Conservation (phyloP, 176 grass and related monocot genomes). For the Saccharum officinarum region DNA sequence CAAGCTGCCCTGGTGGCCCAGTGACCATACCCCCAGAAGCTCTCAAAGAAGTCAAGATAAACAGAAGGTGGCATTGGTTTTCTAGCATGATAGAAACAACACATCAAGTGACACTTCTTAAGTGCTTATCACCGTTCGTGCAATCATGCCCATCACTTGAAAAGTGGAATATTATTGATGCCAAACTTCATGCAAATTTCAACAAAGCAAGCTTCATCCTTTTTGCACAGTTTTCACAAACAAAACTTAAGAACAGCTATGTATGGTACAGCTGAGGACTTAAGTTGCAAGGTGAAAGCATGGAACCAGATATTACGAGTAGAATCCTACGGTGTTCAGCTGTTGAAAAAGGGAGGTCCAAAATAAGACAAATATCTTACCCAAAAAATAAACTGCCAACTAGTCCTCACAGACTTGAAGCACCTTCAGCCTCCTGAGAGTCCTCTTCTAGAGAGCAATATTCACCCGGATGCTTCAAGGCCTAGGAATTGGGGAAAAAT, state of each 20-base stretch:
- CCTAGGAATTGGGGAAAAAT: constrained; percentile 38
- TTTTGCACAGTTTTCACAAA: constrained; percentile 1
- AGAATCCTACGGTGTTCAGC: not conserved
- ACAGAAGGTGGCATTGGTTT: constrained; percentile 24
- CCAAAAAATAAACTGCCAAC: not conserved
- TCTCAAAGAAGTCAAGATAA: constrained; percentile 38
- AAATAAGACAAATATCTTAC: constrained; percentile 24
- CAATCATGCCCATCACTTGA: not conserved
- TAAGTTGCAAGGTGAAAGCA: constrained; percentile 6
- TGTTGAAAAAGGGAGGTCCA: not conserved
- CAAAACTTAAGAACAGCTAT: not conserved
- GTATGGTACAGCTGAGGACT: not conserved
- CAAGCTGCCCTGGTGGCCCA: constrained; percentile 26
- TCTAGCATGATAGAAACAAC: constrained; percentile 32
- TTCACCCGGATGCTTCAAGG: constrained; percentile 27
- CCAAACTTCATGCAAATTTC: not conserved
- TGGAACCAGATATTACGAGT: not conserved
- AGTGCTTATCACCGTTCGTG: not conserved
- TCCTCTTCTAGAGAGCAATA: constrained; percentile 19
- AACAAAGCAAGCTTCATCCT: constrained; percentile 4
- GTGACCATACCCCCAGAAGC: constrained; percentile 21
- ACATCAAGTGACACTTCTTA: not conserved
- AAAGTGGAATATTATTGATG: not conserved
- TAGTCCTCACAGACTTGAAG: not conserved
- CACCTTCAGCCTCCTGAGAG: not conserved